Conservation (phyloP, 441 rosid genomes). For the Pelargonium cotyledonis region DNA sequence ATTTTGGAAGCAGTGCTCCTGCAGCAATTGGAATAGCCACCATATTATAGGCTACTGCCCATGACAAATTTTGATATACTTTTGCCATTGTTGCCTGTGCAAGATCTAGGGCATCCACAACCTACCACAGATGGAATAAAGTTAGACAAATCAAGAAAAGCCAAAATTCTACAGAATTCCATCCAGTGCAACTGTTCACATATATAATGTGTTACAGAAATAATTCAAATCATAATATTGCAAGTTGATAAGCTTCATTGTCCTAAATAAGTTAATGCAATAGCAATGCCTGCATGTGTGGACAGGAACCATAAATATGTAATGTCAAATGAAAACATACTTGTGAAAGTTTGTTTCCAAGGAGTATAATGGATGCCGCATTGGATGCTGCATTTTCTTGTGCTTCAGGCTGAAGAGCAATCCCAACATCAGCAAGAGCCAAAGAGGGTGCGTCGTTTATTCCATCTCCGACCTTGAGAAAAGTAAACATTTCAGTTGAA, state of each 20-base stretch:
- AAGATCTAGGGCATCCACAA: conserved; percentile 75
- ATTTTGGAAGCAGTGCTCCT: conserved; percentile 82
- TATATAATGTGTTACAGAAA: not conserved
- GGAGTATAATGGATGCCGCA: conserved; percentile 83
- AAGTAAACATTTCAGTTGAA: conserved; percentile 12
- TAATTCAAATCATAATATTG: not conserved
- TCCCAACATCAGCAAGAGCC: conserved; percentile 92
- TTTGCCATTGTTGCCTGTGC: conserved; percentile 85
- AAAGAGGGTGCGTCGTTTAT: conserved; percentile 94
- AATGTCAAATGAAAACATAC: conserved; percentile 29
- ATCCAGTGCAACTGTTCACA: not conserved
- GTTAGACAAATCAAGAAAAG: too few relatives aligned
- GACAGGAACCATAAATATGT: not conserved
- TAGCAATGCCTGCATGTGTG: not conserved
- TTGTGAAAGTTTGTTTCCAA: conserved; percentile 79
- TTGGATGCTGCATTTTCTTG: conserved; percentile 93
- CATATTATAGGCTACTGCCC: conserved; percentile 78
- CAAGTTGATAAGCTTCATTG: not conserved
- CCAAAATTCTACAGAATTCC: not conserved
- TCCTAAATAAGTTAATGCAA: not conserved
- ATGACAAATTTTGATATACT: conserved; percentile 82
- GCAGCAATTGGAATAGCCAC: conserved; percentile 88
- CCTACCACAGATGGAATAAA: conserved; percentile 22
- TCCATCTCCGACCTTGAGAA: conserved; percentile 80
- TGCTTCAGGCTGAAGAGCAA: conserved; percentile 78